Base-by-base conservation (phyloP, 495 filamentous ascomycete species). In the Trichocladium uniseriatum region DNA sequence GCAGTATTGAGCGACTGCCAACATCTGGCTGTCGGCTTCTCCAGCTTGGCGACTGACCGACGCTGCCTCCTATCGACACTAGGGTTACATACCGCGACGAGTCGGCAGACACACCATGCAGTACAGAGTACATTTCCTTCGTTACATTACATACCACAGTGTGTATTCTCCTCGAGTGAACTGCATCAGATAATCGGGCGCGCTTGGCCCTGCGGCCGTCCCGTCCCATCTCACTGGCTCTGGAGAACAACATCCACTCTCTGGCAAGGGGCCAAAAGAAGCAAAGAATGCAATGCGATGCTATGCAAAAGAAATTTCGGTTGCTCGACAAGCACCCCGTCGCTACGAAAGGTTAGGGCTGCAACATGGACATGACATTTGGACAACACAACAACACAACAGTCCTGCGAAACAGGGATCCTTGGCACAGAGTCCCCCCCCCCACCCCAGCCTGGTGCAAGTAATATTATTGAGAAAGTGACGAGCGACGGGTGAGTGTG, bases 131-230 rank as follows among this genome's bases (percentile, higher is more conserved):
- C n/a, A 8, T 27, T 8, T 27, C 24, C 24, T 3, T 8, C 24
- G 4, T 8, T 3, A 4, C 24, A 27, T 27, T 27, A 27, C 24
- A 3, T 4, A 27, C 24, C 24, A 27, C 24, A 8, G 24, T 27
- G 8, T 8, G 24, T 27, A 8, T 27, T 27, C 24, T 27, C 4
- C 24, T 10, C 40, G 2, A 38, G 20, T n/a, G 7, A 27, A 39
- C 27, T 45, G 46, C 45, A 45, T 38, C 43, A 34, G 44, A 35
- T 45, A 49, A 49, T 34, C 41, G 37, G 38, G 47, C n/a, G 24
- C 24, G 49, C 53, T 60, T 60, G 57, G 57, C 24, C 57, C 51
- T 53, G 53, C 57, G 49, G 53, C 27, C 43, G 2, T 32, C 34
- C 55, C 53, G 53, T 53, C 40, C 38, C 45, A n/a, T 49, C 42